Evolutionary conservation across 1,284 basidiomycete species (phyloP).

Genomic region (Pyrrhoderma lamaoense): DNA sequence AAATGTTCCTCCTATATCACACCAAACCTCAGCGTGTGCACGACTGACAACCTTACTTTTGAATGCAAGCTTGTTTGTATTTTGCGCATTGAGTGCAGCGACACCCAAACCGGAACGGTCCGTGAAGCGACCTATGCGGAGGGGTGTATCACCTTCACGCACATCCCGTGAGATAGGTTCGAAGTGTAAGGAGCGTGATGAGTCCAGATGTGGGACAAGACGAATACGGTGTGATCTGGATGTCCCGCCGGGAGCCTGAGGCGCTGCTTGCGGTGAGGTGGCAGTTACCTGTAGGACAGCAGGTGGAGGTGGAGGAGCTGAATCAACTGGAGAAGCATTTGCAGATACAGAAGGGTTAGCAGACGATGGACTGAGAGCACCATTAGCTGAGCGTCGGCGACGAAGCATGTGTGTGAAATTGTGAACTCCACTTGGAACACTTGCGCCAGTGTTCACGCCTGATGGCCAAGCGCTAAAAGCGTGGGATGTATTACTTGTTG

Average conservation of each 20-base stretch:
- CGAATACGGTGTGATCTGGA: conserved; percentile 38
- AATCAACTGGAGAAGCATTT: background rate
- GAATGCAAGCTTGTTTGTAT: conserved; percentile 86
- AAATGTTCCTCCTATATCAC: conserved; percentile 59
- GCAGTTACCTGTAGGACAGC: conserved; percentile 1
- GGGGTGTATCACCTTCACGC: conserved; percentile 53
- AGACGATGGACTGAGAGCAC: conserved; percentile 6
- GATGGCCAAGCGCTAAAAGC: conserved; percentile 6
- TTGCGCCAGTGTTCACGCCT: background rate
- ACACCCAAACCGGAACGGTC: conserved; percentile 69
- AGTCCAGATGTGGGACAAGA: conserved; percentile 91
- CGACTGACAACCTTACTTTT: conserved; percentile 94
- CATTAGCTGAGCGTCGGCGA: conserved; percentile 21
- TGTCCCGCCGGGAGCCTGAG: background rate
- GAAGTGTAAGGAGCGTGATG: conserved; percentile 83
- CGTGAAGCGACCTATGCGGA: conserved; percentile 90
- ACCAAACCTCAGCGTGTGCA: conserved; percentile 94
- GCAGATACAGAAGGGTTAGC: conserved; percentile 1
- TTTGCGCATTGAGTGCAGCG: conserved; percentile 61
- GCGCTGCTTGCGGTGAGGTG: conserved; percentile 1
- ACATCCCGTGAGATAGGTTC: conserved; percentile 89
- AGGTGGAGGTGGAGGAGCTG: background rate
- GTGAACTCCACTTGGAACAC: background rate
- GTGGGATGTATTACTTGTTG: conserved; percentile 11
- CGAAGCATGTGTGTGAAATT: conserved; percentile 19